Evolutionary conservation across 306 rosid genomes (phyloP).

Genomic region (Trifolium subterraneum): DNA sequence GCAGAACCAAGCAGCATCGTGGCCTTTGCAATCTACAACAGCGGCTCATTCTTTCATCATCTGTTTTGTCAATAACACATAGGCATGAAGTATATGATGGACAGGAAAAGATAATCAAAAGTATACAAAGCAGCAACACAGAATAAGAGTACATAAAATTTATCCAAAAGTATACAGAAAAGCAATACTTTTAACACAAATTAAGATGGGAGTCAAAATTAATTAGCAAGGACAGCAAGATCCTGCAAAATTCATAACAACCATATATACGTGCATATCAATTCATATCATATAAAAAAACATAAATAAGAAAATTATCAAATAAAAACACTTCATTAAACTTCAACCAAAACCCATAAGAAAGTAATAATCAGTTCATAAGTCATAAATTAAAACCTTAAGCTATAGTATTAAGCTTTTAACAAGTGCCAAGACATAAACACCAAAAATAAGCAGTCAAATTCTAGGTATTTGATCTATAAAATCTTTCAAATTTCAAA

Average conservation of each 20-base stretch:
- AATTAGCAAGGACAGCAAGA: background rate
- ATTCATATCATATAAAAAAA: background rate
- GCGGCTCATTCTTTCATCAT: constrained; percentile 65
- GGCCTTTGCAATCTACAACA: constrained; percentile 85
- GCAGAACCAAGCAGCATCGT: constrained; percentile 79
- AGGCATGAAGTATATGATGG: constrained; percentile 31
- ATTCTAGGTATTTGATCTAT: constrained; percentile 1
- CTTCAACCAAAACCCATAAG: background rate
- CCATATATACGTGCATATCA: background rate
- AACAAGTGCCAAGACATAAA: constrained; percentile 13
- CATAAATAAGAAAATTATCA: background rate
- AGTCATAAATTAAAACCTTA: background rate
- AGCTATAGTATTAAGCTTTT: background rate
- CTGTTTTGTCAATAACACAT: constrained; percentile 49
- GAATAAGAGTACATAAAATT: no score
- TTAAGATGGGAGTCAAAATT: no score
- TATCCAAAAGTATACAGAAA: background rate
- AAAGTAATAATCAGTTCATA: background rate
- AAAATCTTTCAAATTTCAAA: background rate
- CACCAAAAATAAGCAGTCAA: constrained; percentile 3
- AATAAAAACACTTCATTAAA: background rate
- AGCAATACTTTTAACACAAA: no score
- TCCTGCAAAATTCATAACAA: background rate
- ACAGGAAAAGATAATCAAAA: constrained; percentile 22
- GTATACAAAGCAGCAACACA: no score